Base-by-base conservation (phyloP, 2,329 filamentous ascomycete species). In the Blastomyces percursus region DNA sequence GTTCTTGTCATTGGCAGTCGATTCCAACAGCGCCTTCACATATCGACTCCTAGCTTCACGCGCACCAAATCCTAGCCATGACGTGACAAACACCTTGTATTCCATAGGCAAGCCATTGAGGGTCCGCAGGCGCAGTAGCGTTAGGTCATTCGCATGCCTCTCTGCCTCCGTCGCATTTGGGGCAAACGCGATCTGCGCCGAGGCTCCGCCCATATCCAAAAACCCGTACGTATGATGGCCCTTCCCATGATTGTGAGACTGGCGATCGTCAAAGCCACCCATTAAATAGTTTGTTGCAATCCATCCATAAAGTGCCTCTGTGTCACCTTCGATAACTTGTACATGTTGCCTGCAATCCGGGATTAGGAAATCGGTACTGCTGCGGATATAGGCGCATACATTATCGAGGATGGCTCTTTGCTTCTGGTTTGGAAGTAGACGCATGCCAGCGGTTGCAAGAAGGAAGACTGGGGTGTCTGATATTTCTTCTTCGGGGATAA, bases 31-130 rank as follows among this genome's bases (percentile, higher is more conserved):
- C 3, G 83, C 80, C 64, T 91, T 81, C n/a, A 97, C 80, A 70
- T 95, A 99, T 62, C 92, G 84, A 68, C 88, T 82, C 56, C 94
- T 85, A 4, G 95, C 94, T 77, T 96, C 87, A 67, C 96, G 94
- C 38, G 95, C 93, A n/a, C 94, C 94, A 71, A 96, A 99, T 0
- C 93, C 93, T 6, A 99, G 81, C 94, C 94, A 99, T 0, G 94
- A 96, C 0, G 93, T 92, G 0, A 95, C 92, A 72, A 99, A 99
- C 2, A 99, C 89, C 67, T 84, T 86, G 77, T 96, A 90, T 71
- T 99, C 94, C 57, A 86, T 77, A 0, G 87, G 76, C 1, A 84
- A 80, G 11, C 94, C 94, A 72, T 94, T 86, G 24, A 97, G 76
- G 2, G 86, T 94, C 66, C 95, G 85, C 77, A 99, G 79, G 58